Percentiles rank a stretch among this genome's conserved stretches.
phyloP scores from a whole-genome alignment of 257 asterid species.

The Salvia miltiorrhiza region DNA sequence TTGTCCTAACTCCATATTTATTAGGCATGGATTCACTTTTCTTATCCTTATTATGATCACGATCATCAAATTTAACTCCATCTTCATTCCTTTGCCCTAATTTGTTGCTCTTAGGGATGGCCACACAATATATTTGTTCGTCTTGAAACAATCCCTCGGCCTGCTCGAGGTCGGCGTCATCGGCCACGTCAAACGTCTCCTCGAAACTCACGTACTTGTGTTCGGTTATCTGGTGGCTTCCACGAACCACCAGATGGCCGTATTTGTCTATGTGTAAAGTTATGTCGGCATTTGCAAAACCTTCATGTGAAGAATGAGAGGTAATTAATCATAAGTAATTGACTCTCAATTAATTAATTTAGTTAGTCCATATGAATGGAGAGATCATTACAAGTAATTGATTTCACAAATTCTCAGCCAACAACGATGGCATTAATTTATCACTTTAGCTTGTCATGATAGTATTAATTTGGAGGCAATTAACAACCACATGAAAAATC shows the following conservation, averaged over 20 bases:
- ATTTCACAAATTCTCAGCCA: too few species aligned
- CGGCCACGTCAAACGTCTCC: slow-evolving; percentile 3
- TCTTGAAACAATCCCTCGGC: slow-evolving; percentile 1
- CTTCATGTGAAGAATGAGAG: background rate
- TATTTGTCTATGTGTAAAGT: slow-evolving; percentile 28
- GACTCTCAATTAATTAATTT: background rate
- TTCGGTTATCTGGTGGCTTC: slow-evolving; percentile 19
- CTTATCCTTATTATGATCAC: background rate
- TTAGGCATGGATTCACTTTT: background rate
- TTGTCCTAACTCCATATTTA: background rate
- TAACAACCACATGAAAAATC: too few species aligned
- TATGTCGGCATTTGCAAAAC: slow-evolving; percentile 20
- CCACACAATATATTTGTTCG: background rate
- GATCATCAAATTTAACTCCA: background rate
- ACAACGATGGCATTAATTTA: too few species aligned
- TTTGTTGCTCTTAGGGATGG: background rate
- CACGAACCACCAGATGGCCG: slow-evolving; percentile 39
- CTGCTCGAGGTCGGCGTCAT: background rate
- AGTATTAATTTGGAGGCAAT: too few species aligned
- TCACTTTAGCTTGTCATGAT: too few species aligned
- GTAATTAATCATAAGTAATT: too few species aligned
- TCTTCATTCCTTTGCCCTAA: background rate
- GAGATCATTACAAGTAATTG: too few species aligned
- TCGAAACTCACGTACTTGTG: background rate
- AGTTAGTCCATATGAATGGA: too few species aligned